A percentile compares a stretch with the other conserved stretches of the same genome.
Conservation (phyloP, 2,329 filamentous ascomycete species). For the Stagonosporopsis vannaccii region DNA sequence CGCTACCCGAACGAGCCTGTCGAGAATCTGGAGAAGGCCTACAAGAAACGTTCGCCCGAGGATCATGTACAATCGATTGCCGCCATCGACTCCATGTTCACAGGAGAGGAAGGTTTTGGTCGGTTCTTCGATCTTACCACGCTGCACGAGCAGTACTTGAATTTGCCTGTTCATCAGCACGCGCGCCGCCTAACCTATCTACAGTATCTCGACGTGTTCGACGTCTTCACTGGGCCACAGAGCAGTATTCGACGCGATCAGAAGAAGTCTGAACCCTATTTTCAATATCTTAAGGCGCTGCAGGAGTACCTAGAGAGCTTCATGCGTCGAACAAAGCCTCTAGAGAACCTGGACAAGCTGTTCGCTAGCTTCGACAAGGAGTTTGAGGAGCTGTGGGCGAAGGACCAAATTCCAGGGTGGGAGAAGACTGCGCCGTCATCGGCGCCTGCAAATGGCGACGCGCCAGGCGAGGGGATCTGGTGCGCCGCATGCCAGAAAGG, state of each 20-base stretch:
- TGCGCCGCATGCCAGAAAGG: constrained; percentile 92
- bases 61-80: constrained; percentile 68
- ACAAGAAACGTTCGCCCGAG: constrained; percentile 73
- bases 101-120: constrained; percentile 92
- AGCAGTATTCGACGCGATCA: constrained; percentile 78
- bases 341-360: constrained; percentile 84
- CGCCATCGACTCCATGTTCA: constrained; percentile 90
- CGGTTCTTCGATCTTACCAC: constrained; percentile 89
- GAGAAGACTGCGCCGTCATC: constrained; percentile 57
- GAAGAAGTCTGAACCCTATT: constrained; percentile 92
- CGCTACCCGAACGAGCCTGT: constrained; percentile 93
- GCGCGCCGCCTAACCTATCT: constrained; percentile 76
- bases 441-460: constrained; percentile 58
- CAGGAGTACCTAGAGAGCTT: constrained; percentile 87
- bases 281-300: constrained; percentile 83
- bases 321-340: constrained; percentile 80
- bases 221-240: constrained; percentile 78
- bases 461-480: constrained; percentile 74
- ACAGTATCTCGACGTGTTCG: constrained; percentile 91
- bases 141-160: constrained; percentile 87
- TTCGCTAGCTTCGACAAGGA: constrained; percentile 80
- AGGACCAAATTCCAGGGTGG: constrained; percentile 83
- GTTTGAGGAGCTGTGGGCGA: constrained; percentile 83
- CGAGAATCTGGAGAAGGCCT: constrained; percentile 92
- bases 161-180: constrained; percentile 80